These are phyloP conservation scores for Cercophora sp. DNA, from an alignment of 495 filamentous ascomycete species.

Conservation along the genomic window DNA sequence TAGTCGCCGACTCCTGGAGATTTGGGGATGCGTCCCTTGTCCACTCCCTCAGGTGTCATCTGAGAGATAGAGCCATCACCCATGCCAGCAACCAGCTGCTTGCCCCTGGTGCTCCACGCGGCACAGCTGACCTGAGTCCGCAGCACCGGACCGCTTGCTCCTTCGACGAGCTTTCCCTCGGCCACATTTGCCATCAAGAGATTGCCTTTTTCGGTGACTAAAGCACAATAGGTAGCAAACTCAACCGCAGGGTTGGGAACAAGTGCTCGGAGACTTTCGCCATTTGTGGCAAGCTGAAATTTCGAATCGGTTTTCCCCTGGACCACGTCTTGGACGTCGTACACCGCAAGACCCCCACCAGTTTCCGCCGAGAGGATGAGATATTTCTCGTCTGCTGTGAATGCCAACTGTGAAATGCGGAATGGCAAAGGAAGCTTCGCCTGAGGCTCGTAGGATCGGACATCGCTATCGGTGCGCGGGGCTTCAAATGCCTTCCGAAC, in stretches of 20 bases:
- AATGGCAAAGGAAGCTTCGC: conserved; percentile 66
- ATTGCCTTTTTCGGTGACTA: conserved; percentile 75
- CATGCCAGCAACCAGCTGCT: conserved; percentile 86
- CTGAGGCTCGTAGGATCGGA: conserved; percentile 70
- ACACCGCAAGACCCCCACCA: conserved; percentile 79
- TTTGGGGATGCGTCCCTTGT: conserved; percentile 72
- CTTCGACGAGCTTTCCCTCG: conserved; percentile 53
- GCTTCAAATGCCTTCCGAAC: conserved; percentile 71
- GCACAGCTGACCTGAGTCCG: conserved; percentile 76
- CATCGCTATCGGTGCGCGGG: conserved; percentile 56
- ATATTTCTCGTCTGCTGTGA: conserved; percentile 78
- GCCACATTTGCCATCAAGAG: conserved; percentile 80
- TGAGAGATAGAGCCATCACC: conserved; percentile 76
- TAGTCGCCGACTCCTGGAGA: conserved; percentile 67
- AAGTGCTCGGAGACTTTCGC: conserved; percentile 66
- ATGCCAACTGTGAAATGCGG: conserved; percentile 82
- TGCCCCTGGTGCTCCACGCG: conserved; percentile 89
- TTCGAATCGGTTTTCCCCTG: conserved; percentile 59
- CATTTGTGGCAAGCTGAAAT: conserved; percentile 74
- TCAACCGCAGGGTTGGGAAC: conserved; percentile 75
- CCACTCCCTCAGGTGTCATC: conserved; percentile 73
- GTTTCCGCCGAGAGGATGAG: conserved; percentile 79
- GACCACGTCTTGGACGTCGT: conserved; percentile 62
- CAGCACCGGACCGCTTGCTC: conserved; percentile 61
- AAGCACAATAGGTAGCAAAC: conserved; percentile 61